Conservation (phyloP, 2,329 filamentous ascomycete species). For the Nemania sp. region DNA sequence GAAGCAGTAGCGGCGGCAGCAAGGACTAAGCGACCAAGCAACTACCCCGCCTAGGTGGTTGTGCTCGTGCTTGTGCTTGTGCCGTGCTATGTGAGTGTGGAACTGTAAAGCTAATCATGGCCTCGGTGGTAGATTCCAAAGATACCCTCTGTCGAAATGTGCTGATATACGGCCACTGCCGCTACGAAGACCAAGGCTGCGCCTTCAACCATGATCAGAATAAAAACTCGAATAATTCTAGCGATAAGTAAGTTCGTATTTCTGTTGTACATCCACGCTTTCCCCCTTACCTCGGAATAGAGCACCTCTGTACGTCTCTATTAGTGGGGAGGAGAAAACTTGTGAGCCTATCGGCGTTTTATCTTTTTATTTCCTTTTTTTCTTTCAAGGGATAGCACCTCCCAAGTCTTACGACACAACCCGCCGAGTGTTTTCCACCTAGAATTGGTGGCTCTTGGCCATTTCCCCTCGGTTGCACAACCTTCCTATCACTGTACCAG, state of each 20-base stretch:
- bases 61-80: no score
- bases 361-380: background rate
- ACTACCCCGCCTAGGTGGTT: background rate
- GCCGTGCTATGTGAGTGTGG: no score
- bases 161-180: constrained; percentile 91
- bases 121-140: constrained; percentile 74
- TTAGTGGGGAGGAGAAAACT: background rate
- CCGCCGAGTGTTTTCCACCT: background rate
- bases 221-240: constrained; percentile 62
- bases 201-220: constrained; percentile 88
- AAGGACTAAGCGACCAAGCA: no score
- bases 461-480: background rate
- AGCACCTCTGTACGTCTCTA: background rate
- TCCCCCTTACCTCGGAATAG: background rate
- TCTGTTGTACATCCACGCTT: constrained; percentile 1
- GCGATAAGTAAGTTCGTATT: constrained; percentile 49
- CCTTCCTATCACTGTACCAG: background rate
- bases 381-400: background rate
- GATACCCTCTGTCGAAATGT: constrained; percentile 94
- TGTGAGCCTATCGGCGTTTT: constrained; percentile 5
- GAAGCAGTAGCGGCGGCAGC: no score
- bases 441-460: background rate
- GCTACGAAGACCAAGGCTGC: constrained; percentile 91
- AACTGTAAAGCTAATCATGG: constrained; percentile 41
- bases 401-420: background rate